Evolutionary conservation across 805 yeast species (phyloP).

Genomic region (Blastobotrys peoriensis): DNA sequence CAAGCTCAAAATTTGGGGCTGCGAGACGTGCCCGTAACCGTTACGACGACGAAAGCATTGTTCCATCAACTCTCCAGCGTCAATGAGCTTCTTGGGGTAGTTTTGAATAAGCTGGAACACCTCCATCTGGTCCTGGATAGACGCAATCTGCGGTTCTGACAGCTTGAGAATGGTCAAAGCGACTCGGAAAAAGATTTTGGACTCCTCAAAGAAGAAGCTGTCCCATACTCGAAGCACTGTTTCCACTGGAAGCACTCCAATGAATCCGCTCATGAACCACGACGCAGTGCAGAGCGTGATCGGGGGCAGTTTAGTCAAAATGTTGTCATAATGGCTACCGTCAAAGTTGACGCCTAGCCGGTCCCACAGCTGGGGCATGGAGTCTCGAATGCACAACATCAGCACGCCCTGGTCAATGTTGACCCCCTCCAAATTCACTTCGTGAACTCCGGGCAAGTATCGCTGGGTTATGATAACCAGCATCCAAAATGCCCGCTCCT

Average conservation of each 20-base stretch:
- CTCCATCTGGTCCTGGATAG: conserved; percentile 44
- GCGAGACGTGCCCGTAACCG: conserved; percentile 62
- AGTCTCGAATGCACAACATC: conserved; percentile 78
- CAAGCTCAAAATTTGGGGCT: conserved; percentile 74
- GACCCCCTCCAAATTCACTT: conserved; percentile 85
- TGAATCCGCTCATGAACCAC: conserved; percentile 98
- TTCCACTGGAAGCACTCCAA: conserved; percentile 85
- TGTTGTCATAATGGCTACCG: conserved; percentile 35
- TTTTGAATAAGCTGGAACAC: conserved; percentile 82
- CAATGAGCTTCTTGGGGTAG: conserved; percentile 59
- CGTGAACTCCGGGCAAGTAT: conserved; percentile 87
- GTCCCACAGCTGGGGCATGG: conserved; percentile 76
- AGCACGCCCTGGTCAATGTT: conserved; percentile 92
- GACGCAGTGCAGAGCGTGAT: conserved; percentile 89
- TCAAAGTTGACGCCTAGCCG: conserved; percentile 39
- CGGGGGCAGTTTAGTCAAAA: conserved; percentile 77
- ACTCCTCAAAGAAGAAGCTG: conserved; percentile 85
- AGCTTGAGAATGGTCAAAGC: conserved; percentile 74
- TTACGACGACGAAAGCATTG: conserved; percentile 20
- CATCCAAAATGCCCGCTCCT: conserved; percentile 94
- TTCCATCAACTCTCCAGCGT: conserved; percentile 20
- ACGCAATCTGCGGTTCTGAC: conserved; percentile 57
- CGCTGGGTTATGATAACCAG: conserved; percentile 80
- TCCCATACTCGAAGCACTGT: conserved; percentile 91
- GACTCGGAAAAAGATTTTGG: conserved; percentile 76